Percentiles rank a stretch among this genome's conserved stretches.
These are phyloP conservation scores for Linnemannia schmuckeri DNA, from an alignment of 192 early-diverging fungal genomes.

Conservation along the genomic window DNA sequence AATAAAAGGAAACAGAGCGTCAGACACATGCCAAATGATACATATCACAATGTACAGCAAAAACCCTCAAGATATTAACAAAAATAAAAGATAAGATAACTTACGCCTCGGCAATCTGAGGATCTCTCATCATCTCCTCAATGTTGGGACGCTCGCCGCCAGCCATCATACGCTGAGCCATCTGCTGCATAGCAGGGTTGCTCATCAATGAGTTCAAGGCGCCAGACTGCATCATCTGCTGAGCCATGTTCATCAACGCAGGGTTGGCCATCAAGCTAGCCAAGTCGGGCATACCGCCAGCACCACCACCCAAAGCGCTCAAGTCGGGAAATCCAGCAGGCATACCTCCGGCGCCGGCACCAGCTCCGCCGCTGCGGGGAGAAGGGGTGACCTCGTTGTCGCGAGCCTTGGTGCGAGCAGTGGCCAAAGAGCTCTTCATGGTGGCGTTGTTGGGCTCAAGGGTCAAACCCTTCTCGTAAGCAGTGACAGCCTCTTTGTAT, in stretches of 20 bases:
- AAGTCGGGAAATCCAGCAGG: conserved; percentile 56
- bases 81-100: conserved; percentile 53
- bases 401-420: conserved; percentile 73
- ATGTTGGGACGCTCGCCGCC: conserved; percentile 70
- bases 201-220: conserved; percentile 88
- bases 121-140: conserved; percentile 79
- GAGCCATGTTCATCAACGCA: conserved; percentile 95
- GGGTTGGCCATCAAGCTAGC: conserved; percentile 93
- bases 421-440: conserved; percentile 81
- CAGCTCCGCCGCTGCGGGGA: conserved; percentile 52
- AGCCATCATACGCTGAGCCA: conserved; percentile 88
- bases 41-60: background rate
- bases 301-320: conserved; percentile 69
- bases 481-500: conserved; percentile 86
- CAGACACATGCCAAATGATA: background rate
- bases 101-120: conserved; percentile 68
- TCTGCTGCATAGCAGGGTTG: conserved; percentile 90
- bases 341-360: conserved; percentile 37
- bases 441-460: conserved; percentile 87
- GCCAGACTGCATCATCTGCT: conserved; percentile 89
- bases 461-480: conserved; percentile 91
- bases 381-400: conserved; percentile 47
- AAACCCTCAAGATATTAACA: background rate
- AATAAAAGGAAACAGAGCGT: background rate
- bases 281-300: conserved; percentile 82